Conservation (phyloP, 1,284 basidiomycete species). For the Malassezia slooffiae region DNA sequence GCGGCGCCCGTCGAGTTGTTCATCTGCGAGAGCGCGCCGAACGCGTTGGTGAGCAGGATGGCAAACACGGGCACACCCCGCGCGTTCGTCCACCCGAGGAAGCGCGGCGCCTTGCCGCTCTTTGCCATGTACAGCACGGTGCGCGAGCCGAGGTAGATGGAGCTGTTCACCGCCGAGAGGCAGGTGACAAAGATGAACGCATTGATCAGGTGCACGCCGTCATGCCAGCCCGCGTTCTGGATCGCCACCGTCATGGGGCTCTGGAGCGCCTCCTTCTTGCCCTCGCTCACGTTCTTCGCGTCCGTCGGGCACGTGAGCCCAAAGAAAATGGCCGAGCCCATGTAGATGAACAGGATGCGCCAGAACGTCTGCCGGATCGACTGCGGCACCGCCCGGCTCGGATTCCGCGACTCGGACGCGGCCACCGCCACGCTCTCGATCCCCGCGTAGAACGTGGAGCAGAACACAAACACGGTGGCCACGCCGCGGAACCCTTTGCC, state of each 20-base stretch:
- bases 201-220: slow-evolving; percentile 25
- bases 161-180: slow-evolving; percentile 26
- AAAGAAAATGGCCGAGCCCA: slow-evolving; percentile 30
- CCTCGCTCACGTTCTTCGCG: slow-evolving; percentile 19
- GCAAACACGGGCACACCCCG: slow-evolving; percentile 25
- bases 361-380: slow-evolving; percentile 55
- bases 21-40: slow-evolving; percentile 23
- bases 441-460: slow-evolving; percentile 53
- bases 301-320: slow-evolving; percentile 21
- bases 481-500: slow-evolving; percentile 35
- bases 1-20: slow-evolving; percentile 18
- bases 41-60: slow-evolving; percentile 17
- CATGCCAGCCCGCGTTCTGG: slow-evolving; percentile 19
- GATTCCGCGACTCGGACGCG: slow-evolving; percentile 28
- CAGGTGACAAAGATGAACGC: slow-evolving; percentile 27
- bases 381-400: slow-evolving; percentile 21
- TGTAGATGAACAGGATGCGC: slow-evolving; percentile 62
- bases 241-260: slow-evolving; percentile 31
- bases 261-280: slow-evolving; percentile 15
- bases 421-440: slow-evolving; percentile 55
- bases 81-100: slow-evolving; percentile 18
- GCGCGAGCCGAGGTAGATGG: slow-evolving; percentile 29
- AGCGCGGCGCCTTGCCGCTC: slow-evolving; percentile 21
- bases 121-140: slow-evolving; percentile 23
- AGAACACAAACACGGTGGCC: slow-evolving; percentile 59